Evolutionary conservation across 768 basidiomycete species (phyloP).

Genomic region (Sarcodon sp.): DNA sequence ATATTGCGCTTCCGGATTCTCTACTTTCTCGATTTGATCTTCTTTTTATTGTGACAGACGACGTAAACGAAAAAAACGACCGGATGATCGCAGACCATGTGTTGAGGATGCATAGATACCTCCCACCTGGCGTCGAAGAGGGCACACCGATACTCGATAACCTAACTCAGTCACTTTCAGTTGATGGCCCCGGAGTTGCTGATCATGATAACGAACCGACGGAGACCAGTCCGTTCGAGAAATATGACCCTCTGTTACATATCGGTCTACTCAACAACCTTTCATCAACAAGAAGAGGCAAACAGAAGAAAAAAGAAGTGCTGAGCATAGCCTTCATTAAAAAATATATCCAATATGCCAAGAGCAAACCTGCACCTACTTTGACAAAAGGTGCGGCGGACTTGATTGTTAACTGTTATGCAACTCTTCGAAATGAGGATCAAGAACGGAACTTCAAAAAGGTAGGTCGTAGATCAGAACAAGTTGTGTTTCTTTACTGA

Average conservation of each 20-base stretch:
- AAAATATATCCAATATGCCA: constrained; percentile 97
- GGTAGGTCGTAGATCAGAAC: constrained; percentile 23
- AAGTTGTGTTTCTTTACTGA: constrained; percentile 1
- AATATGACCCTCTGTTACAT: constrained; percentile 91
- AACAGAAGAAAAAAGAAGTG: constrained; percentile 66
- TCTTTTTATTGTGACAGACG: constrained; percentile 95
- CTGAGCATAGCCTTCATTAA: constrained; percentile 92
- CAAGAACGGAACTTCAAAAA: constrained; percentile 83
- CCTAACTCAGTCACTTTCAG: constrained; percentile 75
- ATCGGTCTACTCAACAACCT: constrained; percentile 50
- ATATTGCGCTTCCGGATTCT: constrained; percentile 96
- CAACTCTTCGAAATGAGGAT: constrained; percentile 84
- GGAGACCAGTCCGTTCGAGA: constrained; percentile 83
- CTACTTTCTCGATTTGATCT: constrained; percentile 97
- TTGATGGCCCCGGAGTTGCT: constrained; percentile 61
- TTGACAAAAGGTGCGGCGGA: constrained; percentile 92
- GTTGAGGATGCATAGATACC: constrained; percentile 91
- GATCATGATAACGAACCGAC: constrained; percentile 32
- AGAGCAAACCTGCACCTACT: constrained; percentile 73
- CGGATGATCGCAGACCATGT: constrained; percentile 96
- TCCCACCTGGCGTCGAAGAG: constrained; percentile 93
- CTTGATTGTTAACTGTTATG: constrained; percentile 86
- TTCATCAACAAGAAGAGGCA: constrained; percentile 30
- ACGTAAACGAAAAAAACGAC: constrained; percentile 91
- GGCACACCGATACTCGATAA: constrained; percentile 85